Evolutionary conservation across 257 asterid species (phyloP).

Genomic region (Ballota nigra): DNA sequence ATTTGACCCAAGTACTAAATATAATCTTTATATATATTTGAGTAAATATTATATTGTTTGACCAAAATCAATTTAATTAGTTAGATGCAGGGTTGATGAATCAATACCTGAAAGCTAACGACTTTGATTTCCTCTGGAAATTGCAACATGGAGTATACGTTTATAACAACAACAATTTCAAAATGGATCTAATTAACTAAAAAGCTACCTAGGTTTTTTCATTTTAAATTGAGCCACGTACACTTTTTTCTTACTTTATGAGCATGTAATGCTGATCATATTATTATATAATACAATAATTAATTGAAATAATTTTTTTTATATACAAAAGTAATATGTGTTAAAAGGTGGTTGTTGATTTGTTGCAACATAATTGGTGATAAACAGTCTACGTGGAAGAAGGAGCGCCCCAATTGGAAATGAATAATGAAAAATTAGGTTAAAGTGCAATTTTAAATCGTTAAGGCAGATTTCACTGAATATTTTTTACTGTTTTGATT

Average conservation of each 20-base stretch:
- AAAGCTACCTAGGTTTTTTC: neutral
- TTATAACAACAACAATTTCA: neutral
- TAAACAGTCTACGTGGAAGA: constrained; percentile 24
- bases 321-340: neutral
- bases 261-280: neutral
- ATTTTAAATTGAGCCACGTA: neutral
- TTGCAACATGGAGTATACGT: neutral
- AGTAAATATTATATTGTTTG: constrained; percentile 25
- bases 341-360: constrained; percentile 1
- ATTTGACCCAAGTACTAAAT: constrained; percentile 10
- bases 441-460: too few relatives aligned
- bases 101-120: constrained; percentile 39
- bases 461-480: too few relatives aligned
- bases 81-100: constrained; percentile 36
- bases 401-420: constrained; percentile 7
- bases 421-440: too few relatives aligned
- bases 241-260: neutral
- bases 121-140: constrained; percentile 24
- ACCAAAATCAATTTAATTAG: constrained; percentile 28
- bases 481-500: too few relatives aligned
- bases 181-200: neutral
- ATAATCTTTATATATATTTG: neutral
- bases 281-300: too few relatives aligned
- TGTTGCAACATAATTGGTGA: neutral
- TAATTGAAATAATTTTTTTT: neutral